Evolutionary conservation across 2,329 filamentous ascomycete species (phyloP).

Genomic region (Colletotrichum sp.): DNA sequence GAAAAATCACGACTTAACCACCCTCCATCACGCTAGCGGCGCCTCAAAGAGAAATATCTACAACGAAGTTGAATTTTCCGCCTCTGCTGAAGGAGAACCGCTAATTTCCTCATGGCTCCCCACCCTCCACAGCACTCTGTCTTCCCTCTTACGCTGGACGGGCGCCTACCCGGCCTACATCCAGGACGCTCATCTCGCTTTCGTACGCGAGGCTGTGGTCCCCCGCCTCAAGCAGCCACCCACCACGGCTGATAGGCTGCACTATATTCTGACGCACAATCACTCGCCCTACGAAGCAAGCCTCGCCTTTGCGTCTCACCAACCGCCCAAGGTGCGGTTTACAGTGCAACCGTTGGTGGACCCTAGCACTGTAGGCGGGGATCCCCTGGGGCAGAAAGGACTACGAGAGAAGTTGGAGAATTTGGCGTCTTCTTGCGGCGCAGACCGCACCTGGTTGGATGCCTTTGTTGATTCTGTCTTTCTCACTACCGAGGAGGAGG

Average conservation of each 20-base stretch:
- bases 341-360: constrained; percentile 1
- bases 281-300: constrained; percentile 1
- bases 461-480: not conserved
- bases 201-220: not conserved
- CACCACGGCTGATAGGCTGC: not conserved
- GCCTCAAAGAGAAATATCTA: not conserved
- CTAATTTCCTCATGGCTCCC: not conserved
- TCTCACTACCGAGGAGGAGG: not conserved
- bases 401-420: not conserved
- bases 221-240: not conserved
- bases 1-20: not conserved
- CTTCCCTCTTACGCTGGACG: not conserved
- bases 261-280: constrained; percentile 1
- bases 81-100: not conserved
- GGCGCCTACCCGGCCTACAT: not conserved
- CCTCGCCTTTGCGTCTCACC: not conserved
- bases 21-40: not conserved
- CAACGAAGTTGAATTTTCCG: not conserved
- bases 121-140: not conserved
- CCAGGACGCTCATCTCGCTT: not conserved
- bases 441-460: not conserved
- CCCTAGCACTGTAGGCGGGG: not conserved
- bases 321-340: not conserved
- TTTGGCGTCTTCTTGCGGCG: not conserved
- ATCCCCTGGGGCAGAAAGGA: not conserved